Conservation (phyloP, 176 grass and related monocot genomes). For the Musa acuminata region DNA sequence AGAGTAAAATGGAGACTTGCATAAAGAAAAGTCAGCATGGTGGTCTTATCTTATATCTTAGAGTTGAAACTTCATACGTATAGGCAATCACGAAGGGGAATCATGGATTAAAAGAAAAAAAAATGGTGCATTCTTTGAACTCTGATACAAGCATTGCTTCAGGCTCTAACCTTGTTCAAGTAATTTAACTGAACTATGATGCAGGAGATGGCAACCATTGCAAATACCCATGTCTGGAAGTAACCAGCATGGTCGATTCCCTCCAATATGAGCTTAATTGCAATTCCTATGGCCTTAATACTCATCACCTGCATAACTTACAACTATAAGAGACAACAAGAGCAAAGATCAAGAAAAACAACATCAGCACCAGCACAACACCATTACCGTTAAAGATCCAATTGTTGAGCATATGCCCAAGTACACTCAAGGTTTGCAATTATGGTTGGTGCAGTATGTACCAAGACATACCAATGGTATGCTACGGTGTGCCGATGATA, state of each 20-base stretch:
- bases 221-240: conserved; percentile 94
- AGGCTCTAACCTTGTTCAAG: conserved; percentile 68
- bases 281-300: conserved; percentile 84
- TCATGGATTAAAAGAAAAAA: not conserved
- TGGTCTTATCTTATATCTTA: no score
- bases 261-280: conserved; percentile 83
- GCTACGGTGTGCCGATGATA: no score
- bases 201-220: conserved; percentile 60
- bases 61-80: not conserved
- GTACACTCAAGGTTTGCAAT: conserved; percentile 25
- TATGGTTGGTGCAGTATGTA: no score
- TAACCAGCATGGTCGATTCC: conserved; percentile 79
- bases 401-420: conserved; percentile 78
- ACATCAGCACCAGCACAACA: not conserved
- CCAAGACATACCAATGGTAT: no score
- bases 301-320: conserved; percentile 72
- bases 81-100: not conserved
- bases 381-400: conserved; percentile 76
- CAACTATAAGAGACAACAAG: not conserved
- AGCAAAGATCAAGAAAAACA: not conserved
- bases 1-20: no score
- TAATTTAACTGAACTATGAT: conserved; percentile 85
- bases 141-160: not conserved
- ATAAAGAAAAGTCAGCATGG: no score
- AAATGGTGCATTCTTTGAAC: not conserved